Conservation (phyloP, 805 yeast genomes). For the Hagleromyces aurorensis region DNA sequence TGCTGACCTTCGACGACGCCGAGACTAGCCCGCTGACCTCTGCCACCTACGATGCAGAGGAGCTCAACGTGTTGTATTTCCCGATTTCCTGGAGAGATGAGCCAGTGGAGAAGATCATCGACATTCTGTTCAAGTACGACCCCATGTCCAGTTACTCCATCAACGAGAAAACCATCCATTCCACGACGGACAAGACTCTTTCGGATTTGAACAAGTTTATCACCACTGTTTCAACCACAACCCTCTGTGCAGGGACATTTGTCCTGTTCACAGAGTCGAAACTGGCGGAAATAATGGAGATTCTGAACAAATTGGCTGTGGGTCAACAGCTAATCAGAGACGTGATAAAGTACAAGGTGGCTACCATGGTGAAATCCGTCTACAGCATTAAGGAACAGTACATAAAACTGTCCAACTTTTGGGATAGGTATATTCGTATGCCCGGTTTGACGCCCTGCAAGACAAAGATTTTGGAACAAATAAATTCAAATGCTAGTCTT, state of each 20-base stretch:
- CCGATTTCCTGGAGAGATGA: conserved; percentile 1
- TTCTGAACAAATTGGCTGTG: conserved; percentile 2
- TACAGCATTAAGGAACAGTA: conserved; percentile 3
- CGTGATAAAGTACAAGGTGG: conserved; percentile 6
- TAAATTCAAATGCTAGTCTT: conserved; percentile 1
- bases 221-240: conserved; percentile 4
- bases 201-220: conserved; percentile 4
- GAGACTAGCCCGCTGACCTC: not conserved
- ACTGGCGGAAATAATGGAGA: conserved; percentile 2
- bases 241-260: conserved; percentile 4
- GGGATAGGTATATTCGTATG: conserved; percentile 10
- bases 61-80: not conserved
- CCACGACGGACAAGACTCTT: too few species aligned
- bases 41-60: conserved; percentile 3
- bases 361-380: conserved; percentile 6
- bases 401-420: conserved; percentile 2
- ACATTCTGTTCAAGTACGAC: not conserved
- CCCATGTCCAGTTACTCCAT: too few species aligned
- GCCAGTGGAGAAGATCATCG: conserved; percentile 1
- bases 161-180: too few species aligned
- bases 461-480: conserved; percentile 2
- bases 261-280: conserved; percentile 5
- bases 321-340: too few species aligned
- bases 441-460: conserved; percentile 9
- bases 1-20: conserved; percentile 3